phyloP scores from a whole-genome alignment of 139 green algal genomes.

The Ostreobium quekettii region DNA sequence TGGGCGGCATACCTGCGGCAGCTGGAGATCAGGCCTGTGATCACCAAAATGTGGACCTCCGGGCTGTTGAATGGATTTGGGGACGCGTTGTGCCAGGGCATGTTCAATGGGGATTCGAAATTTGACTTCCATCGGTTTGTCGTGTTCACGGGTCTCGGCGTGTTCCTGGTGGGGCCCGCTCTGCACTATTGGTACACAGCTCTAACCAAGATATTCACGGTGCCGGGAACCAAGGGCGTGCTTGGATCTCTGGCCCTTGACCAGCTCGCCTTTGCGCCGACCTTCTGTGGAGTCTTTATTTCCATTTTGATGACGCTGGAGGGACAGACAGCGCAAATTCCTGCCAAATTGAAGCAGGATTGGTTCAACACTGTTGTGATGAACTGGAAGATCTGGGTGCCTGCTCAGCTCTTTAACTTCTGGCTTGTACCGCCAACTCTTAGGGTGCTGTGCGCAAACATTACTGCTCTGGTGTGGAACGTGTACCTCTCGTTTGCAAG shows the following conservation, averaged over 20 bases:
- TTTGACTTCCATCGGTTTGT: constrained; percentile 49
- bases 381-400: constrained; percentile 88
- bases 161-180: constrained; percentile 61
- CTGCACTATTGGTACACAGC: constrained; percentile 77
- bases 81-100: constrained; percentile 68
- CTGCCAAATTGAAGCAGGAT: constrained; percentile 65
- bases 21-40: constrained; percentile 28
- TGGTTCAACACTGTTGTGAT: constrained; percentile 49
- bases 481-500: constrained; percentile 66
- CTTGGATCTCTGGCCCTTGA: constrained; percentile 55
- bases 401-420: constrained; percentile 88
- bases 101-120: constrained; percentile 45
- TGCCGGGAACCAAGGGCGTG: constrained; percentile 35
- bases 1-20: constrained; percentile 6
- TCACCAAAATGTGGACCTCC: constrained; percentile 71
- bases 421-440: constrained; percentile 58
- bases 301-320: constrained; percentile 43
- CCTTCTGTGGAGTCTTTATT: constrained; percentile 79
- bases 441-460: constrained; percentile 60
- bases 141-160: constrained; percentile 65
- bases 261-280: constrained; percentile 83
- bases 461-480: constrained; percentile 74
- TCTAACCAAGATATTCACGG: constrained; percentile 54
- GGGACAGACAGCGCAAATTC: constrained; percentile 50
- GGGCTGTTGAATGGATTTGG: constrained; percentile 75